phyloP scores from a whole-genome alignment of 352 stramenopile genomes.

The Globisporangium heterothallicum region DNA sequence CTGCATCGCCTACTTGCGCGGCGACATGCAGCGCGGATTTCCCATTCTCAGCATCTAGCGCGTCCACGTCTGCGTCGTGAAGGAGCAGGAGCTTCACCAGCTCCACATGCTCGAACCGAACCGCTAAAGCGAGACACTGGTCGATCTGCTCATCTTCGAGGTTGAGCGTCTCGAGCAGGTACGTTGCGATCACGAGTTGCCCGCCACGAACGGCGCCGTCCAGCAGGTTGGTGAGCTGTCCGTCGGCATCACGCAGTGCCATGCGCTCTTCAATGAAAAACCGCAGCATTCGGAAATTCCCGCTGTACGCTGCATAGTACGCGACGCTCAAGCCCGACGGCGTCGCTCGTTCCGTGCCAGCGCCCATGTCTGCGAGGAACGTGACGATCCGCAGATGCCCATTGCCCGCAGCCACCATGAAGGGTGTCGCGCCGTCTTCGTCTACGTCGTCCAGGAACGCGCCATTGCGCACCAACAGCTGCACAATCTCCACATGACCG shows the following conservation, averaged over 20 bases:
- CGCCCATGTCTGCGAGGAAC: neutral
- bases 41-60: conserved; percentile 1
- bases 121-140: conserved; percentile 1
- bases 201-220: conserved; percentile 6
- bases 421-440: conserved; percentile 8
- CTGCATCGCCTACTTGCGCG: neutral
- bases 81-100: conserved; percentile 5
- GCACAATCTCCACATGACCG: conserved; percentile 8
- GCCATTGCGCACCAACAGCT: conserved; percentile 6
- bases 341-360: conserved; percentile 1
- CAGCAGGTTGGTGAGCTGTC: conserved; percentile 3
- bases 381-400: conserved; percentile 6
- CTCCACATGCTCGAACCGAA: neutral
- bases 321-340: conserved; percentile 4
- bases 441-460: conserved; percentile 6
- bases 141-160: conserved; percentile 8
- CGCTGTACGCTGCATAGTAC: conserved; percentile 8
- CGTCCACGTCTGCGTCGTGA: conserved; percentile 1
- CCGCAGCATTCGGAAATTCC: conserved; percentile 2
- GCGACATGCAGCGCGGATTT: neutral
- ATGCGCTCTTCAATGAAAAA: conserved; percentile 4
- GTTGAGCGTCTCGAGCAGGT: conserved; percentile 4
- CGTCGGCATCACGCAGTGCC: neutral
- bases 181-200: neutral
- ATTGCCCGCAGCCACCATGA: conserved; percentile 8